phyloP scores from a whole-genome alignment of 331 rosid species.

The Arachis monticola region DNA sequence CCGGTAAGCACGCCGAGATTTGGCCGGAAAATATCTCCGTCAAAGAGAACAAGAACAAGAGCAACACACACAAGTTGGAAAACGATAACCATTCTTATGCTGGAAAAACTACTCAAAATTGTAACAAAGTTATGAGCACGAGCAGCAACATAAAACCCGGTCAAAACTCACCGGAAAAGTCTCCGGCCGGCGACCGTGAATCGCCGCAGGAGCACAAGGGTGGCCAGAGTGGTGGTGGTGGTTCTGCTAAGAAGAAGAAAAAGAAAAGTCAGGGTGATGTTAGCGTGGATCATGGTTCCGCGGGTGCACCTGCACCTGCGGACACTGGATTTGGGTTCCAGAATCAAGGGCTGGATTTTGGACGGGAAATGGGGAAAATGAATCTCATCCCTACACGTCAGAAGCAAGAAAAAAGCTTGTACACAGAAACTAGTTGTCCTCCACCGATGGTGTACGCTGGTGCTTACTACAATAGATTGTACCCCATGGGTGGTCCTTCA shows the following conservation, averaged over 20 bases:
- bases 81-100: constrained; percentile 6
- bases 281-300: constrained; percentile 24
- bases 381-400: constrained; percentile 58
- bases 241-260: constrained; percentile 56
- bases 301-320: constrained; percentile 37
- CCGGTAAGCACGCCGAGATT: constrained; percentile 76
- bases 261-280: constrained; percentile 51
- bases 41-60: constrained; percentile 44
- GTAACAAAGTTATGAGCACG: neutral
- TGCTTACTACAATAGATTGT: constrained; percentile 41
- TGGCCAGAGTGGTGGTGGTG: constrained; percentile 39
- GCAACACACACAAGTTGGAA: constrained; percentile 40
- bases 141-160: constrained; percentile 34
- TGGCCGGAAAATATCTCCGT: constrained; percentile 67
- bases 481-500: constrained; percentile 47
- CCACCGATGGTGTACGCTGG: constrained; percentile 44
- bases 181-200: constrained; percentile 28
- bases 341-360: constrained; percentile 35
- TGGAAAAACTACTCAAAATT: constrained; percentile 39
- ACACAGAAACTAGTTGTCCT: constrained; percentile 41
- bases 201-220: constrained; percentile 27
- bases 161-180: constrained; percentile 33
- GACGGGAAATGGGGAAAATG: constrained; percentile 29
- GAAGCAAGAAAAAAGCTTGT: constrained; percentile 2
- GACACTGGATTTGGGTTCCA: constrained; percentile 50